Percentiles rank a stretch among this genome's conserved stretches.
Conservation (phyloP, 2,329 filamentous ascomycete species). For the Trichoderma oligosporum region DNA sequence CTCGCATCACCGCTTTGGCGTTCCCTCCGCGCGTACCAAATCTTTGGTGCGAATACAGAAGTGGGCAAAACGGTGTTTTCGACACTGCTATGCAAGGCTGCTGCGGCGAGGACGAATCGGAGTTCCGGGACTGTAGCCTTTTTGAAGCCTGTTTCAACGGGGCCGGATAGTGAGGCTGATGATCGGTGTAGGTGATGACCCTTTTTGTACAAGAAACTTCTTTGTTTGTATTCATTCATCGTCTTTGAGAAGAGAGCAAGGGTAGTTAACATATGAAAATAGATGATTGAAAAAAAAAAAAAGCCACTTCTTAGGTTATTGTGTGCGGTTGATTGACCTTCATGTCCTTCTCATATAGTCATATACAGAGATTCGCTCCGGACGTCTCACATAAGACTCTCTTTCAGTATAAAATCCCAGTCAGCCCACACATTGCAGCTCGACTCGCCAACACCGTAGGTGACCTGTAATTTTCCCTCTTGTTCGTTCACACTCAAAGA, state of each 20-base stretch:
- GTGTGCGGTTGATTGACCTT: background rate
- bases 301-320: background rate
- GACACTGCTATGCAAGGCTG: slow-evolving; percentile 65
- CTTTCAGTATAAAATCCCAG: slow-evolving; percentile 67
- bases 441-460: slow-evolving; percentile 42
- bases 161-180: slow-evolving; percentile 65
- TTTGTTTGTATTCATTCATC: too few species aligned
- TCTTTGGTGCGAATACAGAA: slow-evolving; percentile 80
- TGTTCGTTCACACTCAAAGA: too few species aligned
- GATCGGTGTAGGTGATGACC: slow-evolving; percentile 49
- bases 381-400: slow-evolving; percentile 52
- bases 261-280: background rate
- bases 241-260: too few species aligned
- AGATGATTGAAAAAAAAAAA: background rate
- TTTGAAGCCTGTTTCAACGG: slow-evolving; percentile 80
- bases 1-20: slow-evolving; percentile 63
- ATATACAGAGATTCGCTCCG: slow-evolving; percentile 58
- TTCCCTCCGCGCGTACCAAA: slow-evolving; percentile 64
- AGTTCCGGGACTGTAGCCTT: slow-evolving; percentile 54
- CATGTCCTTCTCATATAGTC: slow-evolving; percentile 41
- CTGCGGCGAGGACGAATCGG: slow-evolving; percentile 50
- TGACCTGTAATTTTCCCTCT: too few species aligned
- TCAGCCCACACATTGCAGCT: slow-evolving; percentile 76
- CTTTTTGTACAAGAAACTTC: background rate
- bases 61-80: slow-evolving; percentile 82